Percentiles rank a stretch among this genome's conserved stretches.
Evolutionary conservation across 1,139 yeast species (phyloP).

Genomic region (Saccharomyces uvarum): DNA sequence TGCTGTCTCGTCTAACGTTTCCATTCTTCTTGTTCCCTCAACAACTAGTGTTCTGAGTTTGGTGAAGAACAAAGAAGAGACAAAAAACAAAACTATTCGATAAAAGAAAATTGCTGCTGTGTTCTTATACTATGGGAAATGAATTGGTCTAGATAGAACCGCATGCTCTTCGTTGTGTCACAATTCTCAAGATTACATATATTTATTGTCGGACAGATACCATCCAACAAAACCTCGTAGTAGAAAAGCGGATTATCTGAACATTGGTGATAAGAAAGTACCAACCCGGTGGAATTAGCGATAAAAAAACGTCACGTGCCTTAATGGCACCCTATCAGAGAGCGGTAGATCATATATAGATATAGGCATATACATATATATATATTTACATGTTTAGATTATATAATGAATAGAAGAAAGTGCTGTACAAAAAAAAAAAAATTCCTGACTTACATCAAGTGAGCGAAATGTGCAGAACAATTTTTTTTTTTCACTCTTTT

Average conservation of each 20-base stretch:
- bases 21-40: slow-evolving; percentile 9
- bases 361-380: neutral
- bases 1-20: slow-evolving; percentile 18
- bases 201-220: neutral
- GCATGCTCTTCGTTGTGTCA: neutral
- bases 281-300: neutral
- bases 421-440: neutral
- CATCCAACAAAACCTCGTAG: neutral
- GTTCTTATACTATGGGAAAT: neutral
- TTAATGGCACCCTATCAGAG: neutral
- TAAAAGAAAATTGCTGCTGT: neutral
- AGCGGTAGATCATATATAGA: neutral
- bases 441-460: neutral
- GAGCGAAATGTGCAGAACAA: neutral
- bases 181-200: neutral
- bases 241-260: neutral
- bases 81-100: neutral
- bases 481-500: neutral
- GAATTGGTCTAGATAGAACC: neutral
- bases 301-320: neutral
- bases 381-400: neutral
- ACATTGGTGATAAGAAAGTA: neutral
- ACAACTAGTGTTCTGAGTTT: neutral
- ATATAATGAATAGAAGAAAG: neutral
- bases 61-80: neutral